phyloP scores from a whole-genome alignment of 495 filamentous ascomycete genomes.

The Viridothelium virens region DNA sequence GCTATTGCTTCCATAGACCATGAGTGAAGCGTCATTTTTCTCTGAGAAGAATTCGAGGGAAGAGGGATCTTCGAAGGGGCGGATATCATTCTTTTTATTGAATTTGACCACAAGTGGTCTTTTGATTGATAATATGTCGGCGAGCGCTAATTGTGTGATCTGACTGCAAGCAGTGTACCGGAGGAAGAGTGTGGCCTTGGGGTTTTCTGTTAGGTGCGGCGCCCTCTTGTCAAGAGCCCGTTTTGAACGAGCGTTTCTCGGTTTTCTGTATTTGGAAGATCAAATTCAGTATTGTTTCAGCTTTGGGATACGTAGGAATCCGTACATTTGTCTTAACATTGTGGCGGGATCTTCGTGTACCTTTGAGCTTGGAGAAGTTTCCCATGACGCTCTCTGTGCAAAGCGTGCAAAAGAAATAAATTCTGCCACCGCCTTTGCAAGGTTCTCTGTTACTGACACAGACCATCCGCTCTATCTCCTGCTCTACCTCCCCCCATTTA shows the following conservation, averaged over 20 bases:
- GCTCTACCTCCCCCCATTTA: too few species aligned
- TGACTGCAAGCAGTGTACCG: slow-evolving; percentile 73
- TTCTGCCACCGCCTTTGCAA: slow-evolving; percentile 10
- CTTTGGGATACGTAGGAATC: slow-evolving; percentile 9
- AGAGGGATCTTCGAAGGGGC: slow-evolving; percentile 84
- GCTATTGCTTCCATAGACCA: slow-evolving; percentile 70
- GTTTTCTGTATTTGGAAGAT: slow-evolving; percentile 52
- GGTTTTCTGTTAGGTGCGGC: slow-evolving; percentile 80
- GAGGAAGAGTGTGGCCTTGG: slow-evolving; percentile 79
- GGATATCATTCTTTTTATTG: slow-evolving; percentile 88
- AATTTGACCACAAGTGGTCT: slow-evolving; percentile 75
- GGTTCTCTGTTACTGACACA: too few species aligned
- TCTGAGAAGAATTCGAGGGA: slow-evolving; percentile 86
- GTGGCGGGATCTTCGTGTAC: background rate
- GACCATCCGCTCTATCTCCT: too few species aligned
- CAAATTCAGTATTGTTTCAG: slow-evolving; percentile 24
- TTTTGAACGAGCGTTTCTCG: slow-evolving; percentile 88
- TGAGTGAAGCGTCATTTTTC: slow-evolving; percentile 84
- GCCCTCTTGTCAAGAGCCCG: slow-evolving; percentile 82
- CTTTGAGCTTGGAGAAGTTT: background rate
- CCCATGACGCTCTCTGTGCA: background rate
- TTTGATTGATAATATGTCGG: slow-evolving; percentile 73
- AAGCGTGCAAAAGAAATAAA: background rate
- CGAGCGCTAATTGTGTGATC: slow-evolving; percentile 67
- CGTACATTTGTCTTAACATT: slow-evolving; percentile 48